Conservation (phyloP, 2,329 filamentous ascomycete species). For the Sclerotinia borealis region DNA sequence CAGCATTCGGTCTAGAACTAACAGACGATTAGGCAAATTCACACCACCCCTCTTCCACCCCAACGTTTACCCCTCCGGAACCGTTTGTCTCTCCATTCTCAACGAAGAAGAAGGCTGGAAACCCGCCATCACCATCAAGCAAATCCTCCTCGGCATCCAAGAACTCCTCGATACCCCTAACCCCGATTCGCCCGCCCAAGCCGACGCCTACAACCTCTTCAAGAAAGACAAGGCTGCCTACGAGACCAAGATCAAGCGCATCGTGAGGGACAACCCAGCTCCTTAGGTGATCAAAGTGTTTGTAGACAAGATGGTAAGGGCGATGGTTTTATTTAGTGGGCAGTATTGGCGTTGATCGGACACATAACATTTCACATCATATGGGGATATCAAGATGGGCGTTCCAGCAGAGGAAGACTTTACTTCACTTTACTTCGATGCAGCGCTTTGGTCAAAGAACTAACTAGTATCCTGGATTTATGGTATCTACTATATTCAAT, state of each 20-base stretch:
- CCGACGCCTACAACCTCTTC: slow-evolving; percentile 94
- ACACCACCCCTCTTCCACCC: slow-evolving; percentile 93
- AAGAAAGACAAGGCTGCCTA: slow-evolving; percentile 86
- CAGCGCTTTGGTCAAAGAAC: not conserved
- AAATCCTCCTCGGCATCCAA: slow-evolving; percentile 93
- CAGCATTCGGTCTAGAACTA: slow-evolving; percentile 20
- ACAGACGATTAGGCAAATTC: slow-evolving; percentile 67
- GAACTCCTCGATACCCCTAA: slow-evolving; percentile 95
- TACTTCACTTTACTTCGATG: slow-evolving; percentile 5
- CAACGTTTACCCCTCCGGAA: slow-evolving; percentile 97
- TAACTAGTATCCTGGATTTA: not conserved
- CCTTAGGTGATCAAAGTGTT: slow-evolving; percentile 41
- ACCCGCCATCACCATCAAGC: slow-evolving; percentile 96
- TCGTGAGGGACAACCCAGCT: slow-evolving; percentile 85
- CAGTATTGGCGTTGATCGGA: slow-evolving; percentile 8
- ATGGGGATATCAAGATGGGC: slow-evolving; percentile 6
- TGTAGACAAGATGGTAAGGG: not conserved
- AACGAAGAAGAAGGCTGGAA: slow-evolving; percentile 99
- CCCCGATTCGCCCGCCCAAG: slow-evolving; percentile 92
- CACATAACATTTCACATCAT: not conserved
- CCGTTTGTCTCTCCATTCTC: slow-evolving; percentile 91
- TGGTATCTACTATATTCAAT: not conserved
- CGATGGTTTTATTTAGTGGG: not conserved
- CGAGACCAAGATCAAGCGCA: slow-evolving; percentile 77
- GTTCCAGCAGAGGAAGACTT: not conserved